Base-by-base conservation (phyloP, 2,329 filamentous ascomycete species). In the Fusarium subtropicale region DNA sequence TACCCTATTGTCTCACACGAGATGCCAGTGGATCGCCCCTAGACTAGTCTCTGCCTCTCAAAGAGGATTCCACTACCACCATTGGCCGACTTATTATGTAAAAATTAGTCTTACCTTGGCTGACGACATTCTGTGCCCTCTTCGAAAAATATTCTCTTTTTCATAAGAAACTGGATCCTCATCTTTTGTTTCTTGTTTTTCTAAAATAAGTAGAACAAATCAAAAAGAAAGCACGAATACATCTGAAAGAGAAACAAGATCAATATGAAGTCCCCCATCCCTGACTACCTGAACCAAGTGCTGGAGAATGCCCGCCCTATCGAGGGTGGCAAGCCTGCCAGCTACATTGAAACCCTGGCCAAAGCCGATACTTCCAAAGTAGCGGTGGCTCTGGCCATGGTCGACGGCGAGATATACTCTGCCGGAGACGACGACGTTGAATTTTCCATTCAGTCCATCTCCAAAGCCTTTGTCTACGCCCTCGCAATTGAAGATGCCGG, bases 391-490 rank as follows among this genome's bases (percentile, higher is more conserved):
- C 63, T 81, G 18, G 79, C 79, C 7, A 81, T 78, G 74, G 79
- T 81, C 9, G 79, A 81, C 34, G 79, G 79, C 11, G 76, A 79
- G 18, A 36, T 81, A 2, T 81, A 81, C 72, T 80, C 79, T 1
- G 76, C 76, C 2, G 79, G 79, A 5, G 79, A 81, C 62, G 79
- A 81, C 47, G 56, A 71, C 12, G 63, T 80, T 46, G 79, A 81
- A 56, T 81, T 81, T 57, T 81, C 79, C 2, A 81, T 81, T 34
- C 79, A 81, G 56, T 81, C 79, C 68, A 81, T 81, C 52, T 79
- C 79, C 15, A 81, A 81, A 45, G 74, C 79, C 2, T 81, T 81
- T 52, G 79, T 81, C 30, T 81, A 81, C 60, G 79, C 79, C 3
- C 63, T 81, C 6, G 79, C 79, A 12, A 81, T 81, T 36, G 78